Conservation (phyloP, 306 rosid species). For the Herpetospermum pedunculosum region DNA sequence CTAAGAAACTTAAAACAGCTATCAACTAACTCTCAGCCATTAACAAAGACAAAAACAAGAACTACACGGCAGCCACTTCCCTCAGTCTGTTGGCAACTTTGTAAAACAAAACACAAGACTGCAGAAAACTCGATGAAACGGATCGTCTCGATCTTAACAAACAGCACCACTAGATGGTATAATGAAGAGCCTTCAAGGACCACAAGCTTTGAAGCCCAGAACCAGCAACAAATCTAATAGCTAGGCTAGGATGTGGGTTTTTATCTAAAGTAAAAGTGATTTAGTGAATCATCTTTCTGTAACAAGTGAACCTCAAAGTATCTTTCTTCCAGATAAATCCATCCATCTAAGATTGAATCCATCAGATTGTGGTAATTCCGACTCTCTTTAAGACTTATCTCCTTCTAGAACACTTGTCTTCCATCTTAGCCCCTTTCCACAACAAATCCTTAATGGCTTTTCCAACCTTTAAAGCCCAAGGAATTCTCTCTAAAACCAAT, state of each 20-base stretch:
- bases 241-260: neutral
- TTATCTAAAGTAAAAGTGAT: too few species aligned
- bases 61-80: neutral
- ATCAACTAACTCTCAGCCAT: too few species aligned
- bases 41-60: neutral
- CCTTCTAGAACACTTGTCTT: neutral
- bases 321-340: neutral
- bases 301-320: neutral
- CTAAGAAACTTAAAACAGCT: too few species aligned
- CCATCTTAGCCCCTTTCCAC: neutral
- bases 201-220: too few species aligned
- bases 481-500: neutral
- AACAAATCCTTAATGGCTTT: neutral
- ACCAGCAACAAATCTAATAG: too few species aligned
- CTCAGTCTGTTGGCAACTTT: neutral
- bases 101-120: neutral
- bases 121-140: too few species aligned
- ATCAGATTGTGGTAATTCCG: neutral
- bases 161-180: too few species aligned
- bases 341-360: neutral
- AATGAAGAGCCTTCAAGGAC: too few species aligned
- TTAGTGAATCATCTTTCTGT: neutral
- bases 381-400: neutral
- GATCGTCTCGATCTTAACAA: neutral
- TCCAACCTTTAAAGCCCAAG: neutral